Percentiles rank a stretch among this genome's conserved stretches.
phyloP scores from a whole-genome alignment of 192 early-diverging fungal genomes.

The Allomyces javanicus region DNA sequence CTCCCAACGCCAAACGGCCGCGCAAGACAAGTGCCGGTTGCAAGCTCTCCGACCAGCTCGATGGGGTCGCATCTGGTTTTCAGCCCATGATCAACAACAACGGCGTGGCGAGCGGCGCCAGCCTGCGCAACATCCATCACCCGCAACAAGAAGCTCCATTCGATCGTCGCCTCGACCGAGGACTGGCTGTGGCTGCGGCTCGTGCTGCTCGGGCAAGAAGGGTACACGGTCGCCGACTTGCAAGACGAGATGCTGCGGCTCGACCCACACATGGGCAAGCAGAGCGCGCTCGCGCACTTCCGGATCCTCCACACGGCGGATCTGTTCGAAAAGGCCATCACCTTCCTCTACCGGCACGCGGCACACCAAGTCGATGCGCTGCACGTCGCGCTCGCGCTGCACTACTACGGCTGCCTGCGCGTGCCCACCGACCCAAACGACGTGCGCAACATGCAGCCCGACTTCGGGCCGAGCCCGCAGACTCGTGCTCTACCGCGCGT shows the following conservation, averaged over 20 bases:
- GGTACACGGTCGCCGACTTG: conserved; percentile 16
- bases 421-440: conserved; percentile 33
- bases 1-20: too few species aligned
- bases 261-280: background rate
- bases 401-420: conserved; percentile 54
- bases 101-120: too few species aligned
- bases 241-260: conserved; percentile 1
- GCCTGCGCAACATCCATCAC: too few species aligned
- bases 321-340: conserved; percentile 30
- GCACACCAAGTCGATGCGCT: conserved; percentile 59
- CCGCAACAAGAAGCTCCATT: conserved; percentile 16
- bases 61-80: too few species aligned
- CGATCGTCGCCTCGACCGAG: conserved; percentile 59
- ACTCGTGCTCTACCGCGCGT: background rate
- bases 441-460: background rate
- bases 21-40: too few species aligned
- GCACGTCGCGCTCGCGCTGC: conserved; percentile 71
- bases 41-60: too few species aligned
- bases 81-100: too few species aligned
- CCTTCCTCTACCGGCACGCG: conserved; percentile 42
- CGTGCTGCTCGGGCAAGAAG: conserved; percentile 48
- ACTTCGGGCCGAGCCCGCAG: background rate
- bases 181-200: conserved; percentile 87
- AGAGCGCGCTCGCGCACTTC: conserved; percentile 3
- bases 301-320: background rate